A percentile compares a stretch with the other conserved stretches of the same genome.
phyloP scores from a whole-genome alignment of 768 basidiomycete genomes.

The Lentinula detonsa region DNA sequence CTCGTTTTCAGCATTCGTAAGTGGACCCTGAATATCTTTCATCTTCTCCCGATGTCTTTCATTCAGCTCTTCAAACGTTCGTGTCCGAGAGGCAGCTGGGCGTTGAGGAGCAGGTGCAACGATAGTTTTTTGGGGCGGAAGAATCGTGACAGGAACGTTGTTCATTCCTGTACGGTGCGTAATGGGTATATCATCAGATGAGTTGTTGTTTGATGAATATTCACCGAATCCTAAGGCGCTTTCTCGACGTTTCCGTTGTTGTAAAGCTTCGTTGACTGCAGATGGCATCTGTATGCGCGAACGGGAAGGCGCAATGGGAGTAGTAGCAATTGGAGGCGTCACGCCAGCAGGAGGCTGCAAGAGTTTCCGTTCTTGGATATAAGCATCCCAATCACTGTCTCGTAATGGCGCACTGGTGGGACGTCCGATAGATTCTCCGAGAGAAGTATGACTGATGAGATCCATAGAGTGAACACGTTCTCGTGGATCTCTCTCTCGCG shows the following conservation, averaged over 20 bases:
- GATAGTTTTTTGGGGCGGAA: slow-evolving; percentile 41
- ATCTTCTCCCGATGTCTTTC: slow-evolving; percentile 85
- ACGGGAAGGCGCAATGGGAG: slow-evolving; percentile 28
- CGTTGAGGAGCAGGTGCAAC: slow-evolving; percentile 44
- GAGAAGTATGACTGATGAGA: slow-evolving; percentile 37
- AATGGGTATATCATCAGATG: slow-evolving; percentile 46
- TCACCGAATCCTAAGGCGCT: slow-evolving; percentile 49
- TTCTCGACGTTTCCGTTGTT: slow-evolving; percentile 66
- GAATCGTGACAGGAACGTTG: slow-evolving; percentile 34
- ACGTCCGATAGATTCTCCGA: slow-evolving; percentile 53
- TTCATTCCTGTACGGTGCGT: slow-evolving; percentile 25
- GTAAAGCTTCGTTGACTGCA: slow-evolving; percentile 72
- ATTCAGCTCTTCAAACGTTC: slow-evolving; percentile 83
- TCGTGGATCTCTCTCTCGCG: slow-evolving; percentile 63
- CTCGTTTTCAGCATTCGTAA: slow-evolving; percentile 77
- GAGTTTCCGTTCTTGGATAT: slow-evolving; percentile 79
- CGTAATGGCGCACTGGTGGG: slow-evolving; percentile 71
- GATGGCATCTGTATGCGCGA: slow-evolving; percentile 54
- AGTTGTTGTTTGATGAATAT: slow-evolving; percentile 28
- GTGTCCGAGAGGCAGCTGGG: slow-evolving; percentile 45
- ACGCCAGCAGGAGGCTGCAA: slow-evolving; percentile 79
- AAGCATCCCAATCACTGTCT: slow-evolving; percentile 82
- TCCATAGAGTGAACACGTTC: slow-evolving; percentile 72
- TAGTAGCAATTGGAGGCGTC: slow-evolving; percentile 71
- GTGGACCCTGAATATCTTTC: slow-evolving; percentile 72